Percentiles rank a stretch among this genome's conserved stretches.
Conservation (phyloP, 768 basidiomycete genomes). For the Amanita fuliginea region DNA sequence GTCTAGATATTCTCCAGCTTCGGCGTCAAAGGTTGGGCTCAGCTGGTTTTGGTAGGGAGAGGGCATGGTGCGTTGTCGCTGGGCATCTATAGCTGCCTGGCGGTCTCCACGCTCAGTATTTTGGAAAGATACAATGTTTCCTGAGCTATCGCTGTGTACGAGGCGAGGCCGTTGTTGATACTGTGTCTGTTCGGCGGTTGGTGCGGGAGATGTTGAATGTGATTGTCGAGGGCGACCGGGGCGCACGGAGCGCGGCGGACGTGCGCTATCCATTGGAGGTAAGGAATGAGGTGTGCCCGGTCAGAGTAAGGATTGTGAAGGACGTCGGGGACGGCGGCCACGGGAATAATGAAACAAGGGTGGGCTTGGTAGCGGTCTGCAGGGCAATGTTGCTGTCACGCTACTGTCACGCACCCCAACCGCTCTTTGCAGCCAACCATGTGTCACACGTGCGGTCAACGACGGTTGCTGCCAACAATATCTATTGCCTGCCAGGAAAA, state of each 20-base stretch:
- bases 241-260: constrained; percentile 45
- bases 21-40: constrained; percentile 26
- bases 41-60: constrained; percentile 29
- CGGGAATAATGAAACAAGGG: constrained; percentile 7
- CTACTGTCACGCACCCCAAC: neutral
- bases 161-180: constrained; percentile 19
- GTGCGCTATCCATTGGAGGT: constrained; percentile 27
- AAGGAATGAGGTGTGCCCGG: constrained; percentile 2
- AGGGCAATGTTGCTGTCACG: neutral
- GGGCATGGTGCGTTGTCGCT: constrained; percentile 37
- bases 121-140: constrained; percentile 58
- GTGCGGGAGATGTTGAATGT: constrained; percentile 25
- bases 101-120: constrained; percentile 62
- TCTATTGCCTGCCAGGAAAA: no score
- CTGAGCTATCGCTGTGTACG: constrained; percentile 22
- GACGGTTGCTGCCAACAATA: no score
- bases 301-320: constrained; percentile 4
- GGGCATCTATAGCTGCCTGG: constrained; percentile 41
- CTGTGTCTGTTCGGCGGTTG: constrained; percentile 21
- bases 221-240: constrained; percentile 29
- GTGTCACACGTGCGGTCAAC: no score
- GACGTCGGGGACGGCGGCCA: constrained; percentile 8
- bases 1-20: constrained; percentile 30
- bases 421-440: no score
- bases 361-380: neutral